Base-by-base conservation (phyloP, 2,329 filamentous ascomycete genomes). In the Phyllosticta citrichinensis region DNA sequence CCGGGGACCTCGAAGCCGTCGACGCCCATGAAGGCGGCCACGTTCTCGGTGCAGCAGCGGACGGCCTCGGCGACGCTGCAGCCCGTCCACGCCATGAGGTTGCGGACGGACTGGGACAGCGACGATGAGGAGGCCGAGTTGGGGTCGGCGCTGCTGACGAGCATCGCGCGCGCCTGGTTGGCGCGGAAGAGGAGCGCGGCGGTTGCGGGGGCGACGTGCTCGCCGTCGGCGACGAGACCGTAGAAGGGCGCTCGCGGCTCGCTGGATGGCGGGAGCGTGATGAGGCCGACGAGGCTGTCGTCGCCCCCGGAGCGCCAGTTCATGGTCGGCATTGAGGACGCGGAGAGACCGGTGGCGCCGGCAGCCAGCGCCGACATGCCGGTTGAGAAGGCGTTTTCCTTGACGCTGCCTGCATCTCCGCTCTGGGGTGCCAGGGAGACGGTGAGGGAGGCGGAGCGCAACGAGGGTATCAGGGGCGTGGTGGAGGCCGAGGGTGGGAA, bases 81-180 rank as follows among this genome's bases (percentile, higher is more conserved):
- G 4, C 77, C 78, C 63, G 66, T 75, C 76, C 77, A 81, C 57
- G 66, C 62, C 68, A 77, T 74, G 61, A 80, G 62, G 64, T 81
- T 82, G 55, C 76, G 70, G 14, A 83, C 75, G 62, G 79, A 79
- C 62, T 81, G 73, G 60, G 80, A 76, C 60, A 84, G 65, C 3
- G 74, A 73, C 5, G 25, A 30, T 2, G 27, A 30, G 2, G 27
- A 30, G 11, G 79, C 78, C 8, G 79, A 79, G 10, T 79, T 78
- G 2, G 83, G 74, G 66, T 83, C 81, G 64, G 82, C 81, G 58
- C 74, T 77, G 68, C 80, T 82, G 62, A 82, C 76, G 54, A 82
- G 68, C 55, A 83, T 79, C 63, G 78, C 77, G 62, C 77, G 76
- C 14, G 68, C 63, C 1, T 79, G 79, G 33, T 77, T 76, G 2